Percentiles rank a stretch among this genome's conserved stretches.
These are phyloP conservation scores for Baorangia bicolor DNA, from an alignment of 768 basidiomycete species.

Conservation along the genomic window DNA sequence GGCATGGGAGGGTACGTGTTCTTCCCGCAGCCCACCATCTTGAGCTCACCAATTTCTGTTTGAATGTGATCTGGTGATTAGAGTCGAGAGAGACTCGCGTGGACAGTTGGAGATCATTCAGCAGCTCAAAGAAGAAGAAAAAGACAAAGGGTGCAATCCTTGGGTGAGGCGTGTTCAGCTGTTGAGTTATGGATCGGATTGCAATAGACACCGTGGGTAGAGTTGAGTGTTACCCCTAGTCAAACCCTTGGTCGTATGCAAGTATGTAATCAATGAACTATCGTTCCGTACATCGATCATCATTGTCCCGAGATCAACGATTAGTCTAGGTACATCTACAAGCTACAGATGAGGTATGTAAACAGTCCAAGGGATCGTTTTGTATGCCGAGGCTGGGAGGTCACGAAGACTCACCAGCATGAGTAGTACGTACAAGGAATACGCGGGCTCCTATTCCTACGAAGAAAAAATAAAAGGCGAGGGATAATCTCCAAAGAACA, in stretches of 20 bases:
- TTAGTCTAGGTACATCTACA: too few species aligned
- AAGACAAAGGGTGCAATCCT: conserved; percentile 67
- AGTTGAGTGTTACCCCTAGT: conserved; percentile 15
- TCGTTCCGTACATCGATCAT: neutral
- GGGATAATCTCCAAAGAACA: neutral
- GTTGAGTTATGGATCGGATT: neutral
- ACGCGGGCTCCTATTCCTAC: neutral
- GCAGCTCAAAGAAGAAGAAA: conserved; percentile 80
- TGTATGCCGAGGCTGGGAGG: neutral
- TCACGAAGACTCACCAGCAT: neutral
- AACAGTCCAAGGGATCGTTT: neutral
- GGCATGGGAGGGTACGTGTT: conserved; percentile 75
- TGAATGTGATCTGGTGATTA: conserved; percentile 26
- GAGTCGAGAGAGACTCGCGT: conserved; percentile 80
- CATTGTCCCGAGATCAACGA: neutral
- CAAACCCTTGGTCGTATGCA: conserved; percentile 1
- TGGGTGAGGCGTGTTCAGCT: conserved; percentile 44
- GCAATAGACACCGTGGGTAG: neutral
- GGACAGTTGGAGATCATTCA: conserved; percentile 79
- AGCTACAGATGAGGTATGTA: too few species aligned
- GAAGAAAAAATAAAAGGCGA: neutral
- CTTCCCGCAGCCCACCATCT: neutral
- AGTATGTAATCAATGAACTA: conserved; percentile 9
- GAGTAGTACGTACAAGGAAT: neutral
- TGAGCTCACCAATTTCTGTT: neutral